Conservation (phyloP, 192 early-diverging fungal species). For the Phycomyces nitens region DNA sequence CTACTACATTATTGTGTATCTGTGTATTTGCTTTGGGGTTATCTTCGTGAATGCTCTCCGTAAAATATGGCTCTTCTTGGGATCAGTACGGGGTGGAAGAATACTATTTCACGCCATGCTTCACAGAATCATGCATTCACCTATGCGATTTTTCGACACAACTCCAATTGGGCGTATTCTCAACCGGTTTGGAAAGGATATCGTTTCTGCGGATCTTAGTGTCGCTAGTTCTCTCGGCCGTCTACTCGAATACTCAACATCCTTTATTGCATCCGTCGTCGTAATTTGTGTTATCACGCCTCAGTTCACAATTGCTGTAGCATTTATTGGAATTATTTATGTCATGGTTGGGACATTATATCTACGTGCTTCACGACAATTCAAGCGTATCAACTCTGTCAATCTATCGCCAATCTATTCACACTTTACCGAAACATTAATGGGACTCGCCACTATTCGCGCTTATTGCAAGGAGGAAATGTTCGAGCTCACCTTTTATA, state of each 20-base stretch:
- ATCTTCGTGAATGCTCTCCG: conserved; percentile 40
- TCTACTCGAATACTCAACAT: conserved; percentile 49
- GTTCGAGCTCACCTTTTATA: conserved; percentile 58
- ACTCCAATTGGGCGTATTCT: conserved; percentile 83
- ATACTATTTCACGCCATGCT: conserved; percentile 54
- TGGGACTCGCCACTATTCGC: conserved; percentile 75
- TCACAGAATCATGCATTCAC: conserved; percentile 57
- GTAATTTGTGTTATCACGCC: conserved; percentile 68
- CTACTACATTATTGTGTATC: conserved; percentile 59
- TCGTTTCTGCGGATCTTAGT: conserved; percentile 71
- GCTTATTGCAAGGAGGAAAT: conserved; percentile 74
- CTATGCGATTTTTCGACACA: conserved; percentile 85
- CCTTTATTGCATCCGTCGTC: conserved; percentile 52
- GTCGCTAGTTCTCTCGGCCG: conserved; percentile 51
- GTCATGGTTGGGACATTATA: conserved; percentile 65
- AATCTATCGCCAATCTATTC: conserved; percentile 73
- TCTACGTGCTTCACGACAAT: conserved; percentile 74
- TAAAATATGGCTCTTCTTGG: conserved; percentile 38
- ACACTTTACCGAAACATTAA: conserved; percentile 79
- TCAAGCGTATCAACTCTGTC: conserved; percentile 85
- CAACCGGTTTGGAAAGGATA: conserved; percentile 83
- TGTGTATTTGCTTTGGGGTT: conserved; percentile 45
- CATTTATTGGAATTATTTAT: conserved; percentile 55
- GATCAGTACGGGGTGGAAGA: conserved; percentile 53
- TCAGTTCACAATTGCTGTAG: conserved; percentile 63